phyloP scores from a whole-genome alignment of 768 basidiomycete species.

The Porphyrellus cyaneotinctus region DNA sequence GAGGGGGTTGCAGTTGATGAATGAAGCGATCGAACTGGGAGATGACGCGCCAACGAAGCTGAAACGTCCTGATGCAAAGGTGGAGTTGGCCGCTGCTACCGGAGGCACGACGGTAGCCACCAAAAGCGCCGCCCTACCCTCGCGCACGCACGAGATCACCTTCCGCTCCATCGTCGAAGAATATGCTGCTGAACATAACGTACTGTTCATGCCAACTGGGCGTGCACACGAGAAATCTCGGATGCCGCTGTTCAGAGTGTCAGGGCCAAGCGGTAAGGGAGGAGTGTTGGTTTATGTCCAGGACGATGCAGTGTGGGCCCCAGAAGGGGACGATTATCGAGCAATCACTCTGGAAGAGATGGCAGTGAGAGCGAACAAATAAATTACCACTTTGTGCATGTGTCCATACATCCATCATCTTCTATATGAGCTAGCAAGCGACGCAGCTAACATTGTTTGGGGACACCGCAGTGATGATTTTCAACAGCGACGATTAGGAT shows the following conservation, averaged over 20 bases:
- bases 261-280: slow-evolving; percentile 77
- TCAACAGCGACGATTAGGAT: too few species aligned
- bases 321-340: slow-evolving; percentile 58
- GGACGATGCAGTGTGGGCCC: slow-evolving; percentile 93
- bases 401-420: background rate
- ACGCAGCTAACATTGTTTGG: too few species aligned
- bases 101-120: slow-evolving; percentile 29
- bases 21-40: slow-evolving; percentile 86
- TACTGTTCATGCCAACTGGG: slow-evolving; percentile 87
- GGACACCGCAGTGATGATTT: too few species aligned
- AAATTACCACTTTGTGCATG: background rate
- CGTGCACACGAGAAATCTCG: slow-evolving; percentile 79
- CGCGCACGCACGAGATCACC: slow-evolving; percentile 76
- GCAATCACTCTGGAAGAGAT: slow-evolving; percentile 88
- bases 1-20: slow-evolving; percentile 88
- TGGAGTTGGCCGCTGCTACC: slow-evolving; percentile 38
- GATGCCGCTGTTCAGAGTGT: slow-evolving; percentile 86
- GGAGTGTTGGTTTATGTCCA: slow-evolving; percentile 86
- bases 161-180: slow-evolving; percentile 95
- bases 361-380: slow-evolving; percentile 59
- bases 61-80: slow-evolving; percentile 60
- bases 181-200: slow-evolving; percentile 75
- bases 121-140: slow-evolving; percentile 37
- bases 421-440: too few species aligned
- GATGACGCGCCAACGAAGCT: slow-evolving; percentile 66